A percentile compares a stretch with the other conserved stretches of the same genome.
These are phyloP conservation scores for Linum trigynum DNA, from an alignment of 345 rosid species.

Conservation along the genomic window DNA sequence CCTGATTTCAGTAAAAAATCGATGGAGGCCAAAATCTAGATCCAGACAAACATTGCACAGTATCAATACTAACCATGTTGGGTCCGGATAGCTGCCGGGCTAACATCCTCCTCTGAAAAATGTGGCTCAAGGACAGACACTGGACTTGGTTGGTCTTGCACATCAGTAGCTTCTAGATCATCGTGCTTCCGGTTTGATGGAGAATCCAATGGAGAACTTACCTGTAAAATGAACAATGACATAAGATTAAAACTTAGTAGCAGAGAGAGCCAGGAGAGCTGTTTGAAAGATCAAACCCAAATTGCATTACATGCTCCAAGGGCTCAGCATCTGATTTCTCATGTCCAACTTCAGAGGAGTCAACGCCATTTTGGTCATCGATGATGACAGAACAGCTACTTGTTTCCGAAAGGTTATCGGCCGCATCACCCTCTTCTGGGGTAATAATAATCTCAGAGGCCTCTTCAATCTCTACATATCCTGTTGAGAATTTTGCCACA, in stretches of 20 bases:
- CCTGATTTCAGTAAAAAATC: too few relatives aligned
- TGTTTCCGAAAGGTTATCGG: constrained; percentile 24
- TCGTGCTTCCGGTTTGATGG: constrained; percentile 34
- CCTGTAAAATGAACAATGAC: constrained; percentile 28
- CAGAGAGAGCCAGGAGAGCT: constrained; percentile 1
- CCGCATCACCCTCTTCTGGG: constrained; percentile 23
- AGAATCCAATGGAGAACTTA: constrained; percentile 40
- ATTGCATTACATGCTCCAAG: constrained; percentile 34
- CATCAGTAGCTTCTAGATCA: constrained; percentile 37
- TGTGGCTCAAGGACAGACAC: constrained; percentile 80
- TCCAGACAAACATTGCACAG: too few relatives aligned
- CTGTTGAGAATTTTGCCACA: constrained; percentile 19
- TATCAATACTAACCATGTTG: constrained; percentile 42
- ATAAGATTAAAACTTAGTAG: constrained; percentile 2
- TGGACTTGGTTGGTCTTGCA: constrained; percentile 64
- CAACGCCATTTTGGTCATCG: constrained; percentile 21
- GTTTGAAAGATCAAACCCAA: background rate
- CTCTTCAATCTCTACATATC: constrained; percentile 19
- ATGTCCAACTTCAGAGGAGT: constrained; percentile 23
- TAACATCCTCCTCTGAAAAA: constrained; percentile 54
- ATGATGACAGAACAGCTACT: constrained; percentile 14
- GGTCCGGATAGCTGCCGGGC: constrained; percentile 45
- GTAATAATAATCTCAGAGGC: constrained; percentile 20
- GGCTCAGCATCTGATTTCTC: constrained; percentile 18
- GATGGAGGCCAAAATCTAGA: too few relatives aligned